These are phyloP conservation scores for Cryptosporidium xiaoi DNA, from an alignment of 169 alveolate genomes.

Conservation along the genomic window DNA sequence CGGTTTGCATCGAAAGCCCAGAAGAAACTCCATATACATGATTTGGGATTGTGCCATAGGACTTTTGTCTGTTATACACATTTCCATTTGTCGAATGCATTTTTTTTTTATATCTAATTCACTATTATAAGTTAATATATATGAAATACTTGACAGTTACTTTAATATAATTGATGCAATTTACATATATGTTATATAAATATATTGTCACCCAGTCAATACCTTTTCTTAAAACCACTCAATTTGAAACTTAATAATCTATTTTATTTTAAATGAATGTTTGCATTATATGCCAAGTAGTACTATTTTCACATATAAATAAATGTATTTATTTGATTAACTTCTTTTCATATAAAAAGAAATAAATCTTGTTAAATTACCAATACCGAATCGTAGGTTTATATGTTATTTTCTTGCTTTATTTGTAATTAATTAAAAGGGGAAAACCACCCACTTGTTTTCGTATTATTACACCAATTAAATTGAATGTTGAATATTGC, in stretches of 20 bases:
- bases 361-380: neutral
- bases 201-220: neutral
- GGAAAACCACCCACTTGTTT: too few species aligned
- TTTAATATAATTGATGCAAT: neutral
- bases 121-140: neutral
- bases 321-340: neutral
- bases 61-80: slow-evolving; percentile 66
- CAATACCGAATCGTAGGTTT: neutral
- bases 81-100: slow-evolving; percentile 34
- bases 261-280: neutral
- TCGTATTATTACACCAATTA: too few species aligned
- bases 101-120: neutral
- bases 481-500: too few species aligned
- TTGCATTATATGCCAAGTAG: slow-evolving; percentile 1
- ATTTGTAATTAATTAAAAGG: too few species aligned
- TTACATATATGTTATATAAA: neutral
- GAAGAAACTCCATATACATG: slow-evolving; percentile 39
- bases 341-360: neutral
- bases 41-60: slow-evolving; percentile 26
- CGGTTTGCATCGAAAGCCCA: slow-evolving; percentile 70
- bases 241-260: neutral
- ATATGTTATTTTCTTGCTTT: too few species aligned
- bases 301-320: too few species aligned
- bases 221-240: neutral
- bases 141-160: neutral